Conservation (phyloP, 371 early-diverging fungal genomes). For the Mortierella polycephala region DNA sequence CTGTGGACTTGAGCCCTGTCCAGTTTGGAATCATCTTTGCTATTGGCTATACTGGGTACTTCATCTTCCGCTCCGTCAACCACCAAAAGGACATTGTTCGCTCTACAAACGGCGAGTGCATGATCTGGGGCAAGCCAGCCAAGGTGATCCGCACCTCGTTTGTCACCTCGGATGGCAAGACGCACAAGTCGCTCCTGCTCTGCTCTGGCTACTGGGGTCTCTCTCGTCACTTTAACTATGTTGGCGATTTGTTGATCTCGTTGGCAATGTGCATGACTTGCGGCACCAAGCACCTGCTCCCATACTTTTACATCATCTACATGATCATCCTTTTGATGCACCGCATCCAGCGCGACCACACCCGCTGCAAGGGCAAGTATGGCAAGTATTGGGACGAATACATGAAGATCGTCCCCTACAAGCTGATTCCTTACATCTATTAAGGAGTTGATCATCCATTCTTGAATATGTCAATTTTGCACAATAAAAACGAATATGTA, state of each 20-base stretch:
- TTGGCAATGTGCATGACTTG: constrained; percentile 77
- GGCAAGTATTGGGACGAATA: constrained; percentile 83
- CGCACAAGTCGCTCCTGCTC: constrained; percentile 70
- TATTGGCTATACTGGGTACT: constrained; percentile 75
- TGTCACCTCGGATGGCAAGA: constrained; percentile 76
- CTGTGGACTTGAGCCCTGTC: constrained; percentile 66
- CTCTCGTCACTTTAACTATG: constrained; percentile 85
- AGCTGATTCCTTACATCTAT: constrained; percentile 63
- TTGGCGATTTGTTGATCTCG: constrained; percentile 77
- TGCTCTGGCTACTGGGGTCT: constrained; percentile 85
- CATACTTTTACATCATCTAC: constrained; percentile 81
- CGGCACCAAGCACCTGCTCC: constrained; percentile 67
- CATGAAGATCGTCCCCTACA: constrained; percentile 68
- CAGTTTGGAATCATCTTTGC: constrained; percentile 58
- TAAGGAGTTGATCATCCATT: constrained; percentile 8
- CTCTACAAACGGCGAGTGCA: constrained; percentile 72
- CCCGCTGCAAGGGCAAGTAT: constrained; percentile 77
- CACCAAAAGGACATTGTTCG: constrained; percentile 83
- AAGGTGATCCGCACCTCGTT: constrained; percentile 75
- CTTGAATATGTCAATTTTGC: too few species aligned
- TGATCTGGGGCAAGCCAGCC: constrained; percentile 84
- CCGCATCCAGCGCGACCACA: constrained; percentile 74
- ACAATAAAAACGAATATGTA: too few species aligned
- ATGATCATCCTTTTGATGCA: constrained; percentile 74
- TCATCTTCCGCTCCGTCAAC: constrained; percentile 85